Evolutionary conservation across 2,329 filamentous ascomycete species (phyloP), one percentile per base, ranked within the genome.

Genomic region (Xylaria sp.): DNA sequence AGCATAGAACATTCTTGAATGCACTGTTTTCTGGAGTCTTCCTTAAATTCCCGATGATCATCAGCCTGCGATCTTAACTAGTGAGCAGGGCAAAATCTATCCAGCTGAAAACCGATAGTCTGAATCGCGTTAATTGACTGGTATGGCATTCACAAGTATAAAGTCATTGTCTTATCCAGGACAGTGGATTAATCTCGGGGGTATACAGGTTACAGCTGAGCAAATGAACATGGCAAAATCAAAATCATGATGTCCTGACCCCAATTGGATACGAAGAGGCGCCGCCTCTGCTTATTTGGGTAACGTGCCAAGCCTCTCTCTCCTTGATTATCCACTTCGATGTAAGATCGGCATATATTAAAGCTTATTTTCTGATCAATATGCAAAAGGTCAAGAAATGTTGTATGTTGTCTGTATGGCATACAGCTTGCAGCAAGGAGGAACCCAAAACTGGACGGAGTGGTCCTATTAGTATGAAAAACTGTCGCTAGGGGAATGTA

Each of bases 21-120:
- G 33, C 51, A 63, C 42, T 50, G 60, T 63, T 20, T 13, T n/a
- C 5, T 33, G 22, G 51, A 33, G 33, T 54, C 11, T 25, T 56
- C 29, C 33, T 17, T 62, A 39, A 27, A 39, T 25, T 11, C 56
- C 51, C 27, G 6, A 53, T 29, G 39, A 61, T 65, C 53, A 29
- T 56, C 63, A 56, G 25, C 27, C 20, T 45, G 3, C 15, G n/a
- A 49, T 49, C 22, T 33, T 49, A 39, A 31, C 49, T 55, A 27
- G 33, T 44, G 29, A 60, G 27, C 27, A n/a, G 33, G 38, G 50
- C 5, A 15, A 47, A 22, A 47, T 59, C 15, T 49, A 31, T 31
- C 9, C 42, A 56, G 63, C 63, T 65, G 63, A 65, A 61, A 65
- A 53, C 63, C 45, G 29, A 65, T 65, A 65, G 62, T 36, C 22